A percentile compares a stretch with the other conserved stretches of the same genome.
Evolutionary conservation across 768 basidiomycete genomes (phyloP).

Genomic region (Boletales sp.): DNA sequence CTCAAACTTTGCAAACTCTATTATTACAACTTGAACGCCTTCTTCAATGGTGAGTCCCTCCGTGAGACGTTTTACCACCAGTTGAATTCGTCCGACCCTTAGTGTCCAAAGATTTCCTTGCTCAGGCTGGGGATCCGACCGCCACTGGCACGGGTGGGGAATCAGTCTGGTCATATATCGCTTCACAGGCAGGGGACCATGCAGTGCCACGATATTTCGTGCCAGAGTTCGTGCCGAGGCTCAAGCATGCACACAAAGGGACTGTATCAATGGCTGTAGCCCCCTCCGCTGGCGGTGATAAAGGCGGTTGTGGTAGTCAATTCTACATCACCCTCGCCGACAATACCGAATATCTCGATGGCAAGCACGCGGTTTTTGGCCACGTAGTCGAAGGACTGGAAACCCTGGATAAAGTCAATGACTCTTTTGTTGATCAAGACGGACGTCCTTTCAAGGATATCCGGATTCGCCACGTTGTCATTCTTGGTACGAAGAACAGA

Average conservation of each 20-base stretch:
- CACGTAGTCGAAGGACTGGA: conserved; percentile 93
- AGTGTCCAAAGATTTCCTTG: conserved; percentile 98
- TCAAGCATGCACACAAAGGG: conserved; percentile 83
- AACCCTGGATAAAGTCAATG: conserved; percentile 89
- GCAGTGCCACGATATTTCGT: conserved; percentile 72
- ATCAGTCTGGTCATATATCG: conserved; percentile 77
- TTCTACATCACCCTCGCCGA: conserved; percentile 95
- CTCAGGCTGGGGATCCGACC: conserved; percentile 94
- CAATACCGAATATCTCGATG: conserved; percentile 92
- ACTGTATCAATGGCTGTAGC: conserved; percentile 98
- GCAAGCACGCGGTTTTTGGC: conserved; percentile 92
- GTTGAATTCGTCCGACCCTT: conserved; percentile 3
- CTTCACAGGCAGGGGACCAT: conserved; percentile 38
- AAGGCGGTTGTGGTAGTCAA: conserved; percentile 88
- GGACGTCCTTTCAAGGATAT: conserved; percentile 93
- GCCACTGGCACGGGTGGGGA: conserved; percentile 94
- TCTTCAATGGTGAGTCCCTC: conserved; percentile 84
- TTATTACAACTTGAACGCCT: conserved; percentile 95
- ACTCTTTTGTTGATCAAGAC: conserved; percentile 83
- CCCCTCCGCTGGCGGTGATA: conserved; percentile 62
- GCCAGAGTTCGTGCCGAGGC: conserved; percentile 74
- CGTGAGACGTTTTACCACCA: neutral
- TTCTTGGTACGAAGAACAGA: conserved; percentile 60
- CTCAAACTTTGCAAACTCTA: conserved; percentile 97
- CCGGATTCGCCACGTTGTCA: conserved; percentile 90